phyloP scores from a whole-genome alignment of 1,284 basidiomycete species.

The Meripilus lineatus region DNA sequence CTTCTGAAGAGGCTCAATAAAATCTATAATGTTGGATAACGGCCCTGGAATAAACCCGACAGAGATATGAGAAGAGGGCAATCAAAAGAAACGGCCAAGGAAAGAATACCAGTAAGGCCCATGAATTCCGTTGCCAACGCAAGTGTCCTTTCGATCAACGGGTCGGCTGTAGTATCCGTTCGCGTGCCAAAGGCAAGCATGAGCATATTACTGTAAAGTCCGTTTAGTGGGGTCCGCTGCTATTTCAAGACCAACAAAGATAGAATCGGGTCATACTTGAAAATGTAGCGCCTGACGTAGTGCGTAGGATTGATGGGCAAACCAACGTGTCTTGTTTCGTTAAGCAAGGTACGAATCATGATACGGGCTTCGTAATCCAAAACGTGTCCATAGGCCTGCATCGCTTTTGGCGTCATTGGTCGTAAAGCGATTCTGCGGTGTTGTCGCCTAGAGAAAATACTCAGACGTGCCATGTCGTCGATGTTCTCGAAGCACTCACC shows the following conservation, averaged over 20 bases:
- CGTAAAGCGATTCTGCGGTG: conserved; percentile 34
- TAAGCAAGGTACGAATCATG: conserved; percentile 29
- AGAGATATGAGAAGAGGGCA: background rate
- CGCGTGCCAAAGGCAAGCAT: conserved; percentile 31
- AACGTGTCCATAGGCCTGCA: conserved; percentile 29
- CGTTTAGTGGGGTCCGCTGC: background rate
- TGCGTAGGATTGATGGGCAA: conserved; percentile 30
- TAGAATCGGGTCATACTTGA: conserved; percentile 25
- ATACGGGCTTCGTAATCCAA: conserved; percentile 33
- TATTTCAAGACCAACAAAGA: background rate
- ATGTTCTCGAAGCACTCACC: conserved; percentile 19
- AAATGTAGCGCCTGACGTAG: conserved; percentile 30
- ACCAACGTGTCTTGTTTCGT: conserved; percentile 22
- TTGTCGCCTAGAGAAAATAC: conserved; percentile 28
- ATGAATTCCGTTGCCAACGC: conserved; percentile 33
- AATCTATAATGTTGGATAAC: conserved; percentile 37
- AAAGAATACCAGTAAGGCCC: conserved; percentile 17
- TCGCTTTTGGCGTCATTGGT: conserved; percentile 29
- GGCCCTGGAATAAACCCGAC: too few relatives aligned
- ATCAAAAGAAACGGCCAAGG: conserved; percentile 18
- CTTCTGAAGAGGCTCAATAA: conserved; percentile 32
- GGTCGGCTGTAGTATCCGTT: conserved; percentile 28
- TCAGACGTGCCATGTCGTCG: background rate
- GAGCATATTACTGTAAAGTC: conserved; percentile 29
- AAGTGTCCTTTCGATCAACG: conserved; percentile 27